These are phyloP conservation scores for Rhododendron simsii DNA, from an alignment of 148 eudicot genomes.

Conservation along the genomic window DNA sequence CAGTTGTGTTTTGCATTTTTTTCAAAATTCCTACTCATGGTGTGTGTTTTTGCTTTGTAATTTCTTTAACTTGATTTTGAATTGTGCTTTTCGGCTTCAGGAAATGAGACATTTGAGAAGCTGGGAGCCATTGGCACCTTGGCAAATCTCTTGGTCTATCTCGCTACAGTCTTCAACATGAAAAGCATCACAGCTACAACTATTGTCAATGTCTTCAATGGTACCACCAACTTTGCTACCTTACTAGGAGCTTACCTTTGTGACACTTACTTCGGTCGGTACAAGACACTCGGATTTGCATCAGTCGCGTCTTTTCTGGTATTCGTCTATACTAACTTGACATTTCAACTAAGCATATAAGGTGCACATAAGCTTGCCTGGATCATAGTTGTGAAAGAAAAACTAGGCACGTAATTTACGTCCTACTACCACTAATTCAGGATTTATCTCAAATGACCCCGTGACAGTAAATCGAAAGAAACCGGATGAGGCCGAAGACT, in stretches of 20 bases:
- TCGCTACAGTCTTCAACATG: conserved; percentile 59
- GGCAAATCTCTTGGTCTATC: conserved; percentile 51
- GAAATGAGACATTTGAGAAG: conserved; percentile 70
- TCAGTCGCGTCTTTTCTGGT: not conserved
- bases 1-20: not conserved
- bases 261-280: conserved; percentile 50
- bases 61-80: not conserved
- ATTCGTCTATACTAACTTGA: not conserved
- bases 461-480: not conserved
- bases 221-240: conserved; percentile 55
- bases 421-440: not conserved
- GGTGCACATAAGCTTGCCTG: too few relatives aligned
- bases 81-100: conserved; percentile 9
- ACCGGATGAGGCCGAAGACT: not conserved
- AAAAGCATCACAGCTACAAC: conserved; percentile 38
- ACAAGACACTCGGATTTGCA: not conserved
- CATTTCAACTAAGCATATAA: not conserved
- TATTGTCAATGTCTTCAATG: conserved; percentile 49
- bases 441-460: not conserved
- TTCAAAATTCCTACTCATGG: not conserved
- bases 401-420: not conserved
- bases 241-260: conserved; percentile 48
- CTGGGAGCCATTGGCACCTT: conserved; percentile 58
- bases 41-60: not conserved
- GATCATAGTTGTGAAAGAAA: too few relatives aligned